Percentiles rank a stretch among this genome's conserved stretches.
Conservation (phyloP, 257 asterid species). For the Cinchona pubescens region DNA sequence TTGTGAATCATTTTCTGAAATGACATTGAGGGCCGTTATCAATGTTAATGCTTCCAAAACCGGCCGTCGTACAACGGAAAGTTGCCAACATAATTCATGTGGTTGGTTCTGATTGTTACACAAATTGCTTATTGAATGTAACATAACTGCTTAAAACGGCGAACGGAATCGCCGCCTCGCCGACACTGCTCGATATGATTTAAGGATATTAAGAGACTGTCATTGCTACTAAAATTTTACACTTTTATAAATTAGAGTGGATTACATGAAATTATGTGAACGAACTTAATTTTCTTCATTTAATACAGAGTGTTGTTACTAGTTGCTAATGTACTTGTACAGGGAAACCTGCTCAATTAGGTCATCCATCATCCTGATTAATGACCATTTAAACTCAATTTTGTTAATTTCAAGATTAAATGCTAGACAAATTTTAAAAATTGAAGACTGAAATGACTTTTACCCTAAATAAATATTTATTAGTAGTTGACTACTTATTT, state of each 20-base stretch:
- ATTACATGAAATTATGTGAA: no score
- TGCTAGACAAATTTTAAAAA: not conserved
- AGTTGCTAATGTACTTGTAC: no score
- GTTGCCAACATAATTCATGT: not conserved
- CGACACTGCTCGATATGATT: not conserved
- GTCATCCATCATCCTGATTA: not conserved
- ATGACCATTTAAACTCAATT: not conserved
- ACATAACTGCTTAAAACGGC: not conserved
- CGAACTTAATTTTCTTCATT: no score
- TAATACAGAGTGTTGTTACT: no score
- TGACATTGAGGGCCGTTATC: not conserved
- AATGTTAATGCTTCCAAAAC: not conserved
- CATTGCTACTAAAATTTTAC: no score
- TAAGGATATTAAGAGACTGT: no score
- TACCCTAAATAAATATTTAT: no score
- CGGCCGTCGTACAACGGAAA: not conserved
- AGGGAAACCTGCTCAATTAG: no score
- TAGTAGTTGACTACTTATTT: not conserved
- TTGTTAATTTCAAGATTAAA: no score
- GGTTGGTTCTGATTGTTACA: constrained; percentile 3
- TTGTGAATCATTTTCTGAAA: constrained; percentile 6
- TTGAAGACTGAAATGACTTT: no score
- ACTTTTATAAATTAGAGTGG: no score
- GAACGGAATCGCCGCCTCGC: not conserved
- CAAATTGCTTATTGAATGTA: not conserved